These are phyloP conservation scores for Aspergillus bombycis DNA, from an alignment of 2,329 filamentous ascomycete species.

Conservation along the genomic window DNA sequence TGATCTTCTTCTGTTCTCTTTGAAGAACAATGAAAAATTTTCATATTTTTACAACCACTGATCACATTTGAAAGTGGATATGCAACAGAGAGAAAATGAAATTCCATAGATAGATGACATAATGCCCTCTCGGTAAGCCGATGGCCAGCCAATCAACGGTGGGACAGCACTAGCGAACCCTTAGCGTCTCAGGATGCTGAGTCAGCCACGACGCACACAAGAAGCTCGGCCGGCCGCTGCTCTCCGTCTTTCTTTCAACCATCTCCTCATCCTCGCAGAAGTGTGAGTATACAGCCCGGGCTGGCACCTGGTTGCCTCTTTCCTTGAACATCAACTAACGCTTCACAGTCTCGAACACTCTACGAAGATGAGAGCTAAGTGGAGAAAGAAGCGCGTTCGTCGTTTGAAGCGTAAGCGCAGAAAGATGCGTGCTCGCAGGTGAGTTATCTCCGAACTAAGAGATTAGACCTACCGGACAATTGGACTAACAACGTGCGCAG, in stretches of 20 bases:
- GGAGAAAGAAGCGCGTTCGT: slow-evolving; percentile 99
- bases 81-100: neutral
- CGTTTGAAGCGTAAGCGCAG: slow-evolving; percentile 99
- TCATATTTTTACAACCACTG: neutral
- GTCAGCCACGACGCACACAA: slow-evolving; percentile 47
- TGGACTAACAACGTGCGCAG: slow-evolving; percentile 46
- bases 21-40: neutral
- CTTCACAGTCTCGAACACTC: slow-evolving; percentile 36
- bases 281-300: slow-evolving; percentile 35
- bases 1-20: neutral
- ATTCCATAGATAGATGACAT: slow-evolving; percentile 11
- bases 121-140: slow-evolving; percentile 26
- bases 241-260: slow-evolving; percentile 44
- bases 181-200: slow-evolving; percentile 37
- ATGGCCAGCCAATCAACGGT: slow-evolving; percentile 19
- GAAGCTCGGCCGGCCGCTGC: slow-evolving; percentile 36
- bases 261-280: slow-evolving; percentile 51
- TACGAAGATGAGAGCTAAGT: slow-evolving; percentile 85
- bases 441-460: slow-evolving; percentile 51
- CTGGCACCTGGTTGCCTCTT: slow-evolving; percentile 6
- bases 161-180: slow-evolving; percentile 30
- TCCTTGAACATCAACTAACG: slow-evolving; percentile 22
- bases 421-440: slow-evolving; percentile 99
- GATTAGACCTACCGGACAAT: neutral
- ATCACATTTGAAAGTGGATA: neutral